Evolutionary conservation across 495 filamentous ascomycete species (phyloP), one percentile per base, ranked within the genome.

Genomic region (Rusavskia elegans): DNA sequence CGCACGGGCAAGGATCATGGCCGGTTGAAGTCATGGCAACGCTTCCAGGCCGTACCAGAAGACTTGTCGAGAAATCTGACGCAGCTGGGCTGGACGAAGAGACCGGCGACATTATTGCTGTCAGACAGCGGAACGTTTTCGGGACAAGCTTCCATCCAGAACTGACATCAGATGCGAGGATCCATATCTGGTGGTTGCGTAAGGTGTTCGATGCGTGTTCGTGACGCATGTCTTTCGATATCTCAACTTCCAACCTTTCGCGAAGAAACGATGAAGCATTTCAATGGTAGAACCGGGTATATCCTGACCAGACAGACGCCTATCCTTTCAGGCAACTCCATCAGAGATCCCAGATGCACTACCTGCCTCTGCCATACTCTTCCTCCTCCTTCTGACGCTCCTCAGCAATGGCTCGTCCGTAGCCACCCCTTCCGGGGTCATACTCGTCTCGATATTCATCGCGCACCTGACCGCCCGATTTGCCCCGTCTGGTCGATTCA

Each of bases 111-210:
- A 88, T 98, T 44, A 78, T 98, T 45, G 92, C 92, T 8, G 86
- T 98, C 42, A 74, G 77, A 53, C 90, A 97, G 67, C 85, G 86
- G 13, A 96, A 97, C 69, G 87, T 95, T 1, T 89, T 98, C 54
- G 93, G 88, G 6, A 97, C 88, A 7, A 95, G 89, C 62, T 98
- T 97, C 62, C 93, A 98, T 61, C 92, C 93, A 0, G 93, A 98
- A 65, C 66, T 98, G 61, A 98, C 90, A 21, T 80, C 79, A 21
- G 92, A 98, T 65, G 71, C 78, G 53, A 74, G 92, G 59, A 96
- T 97, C 59, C 92, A 98, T 67, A 67, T 78, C 3, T 98, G 92
- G 92, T 98, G 92, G 92, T 60, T 98, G 61, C 64, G 74, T 57
- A 76, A 89, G 64, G 86, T 96, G 46, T 29, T 46, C 2, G 44